A percentile compares a stretch with the other conserved stretches of the same genome.
phyloP scores from a whole-genome alignment of 345 rosid genomes.

The Brassica nigra region DNA sequence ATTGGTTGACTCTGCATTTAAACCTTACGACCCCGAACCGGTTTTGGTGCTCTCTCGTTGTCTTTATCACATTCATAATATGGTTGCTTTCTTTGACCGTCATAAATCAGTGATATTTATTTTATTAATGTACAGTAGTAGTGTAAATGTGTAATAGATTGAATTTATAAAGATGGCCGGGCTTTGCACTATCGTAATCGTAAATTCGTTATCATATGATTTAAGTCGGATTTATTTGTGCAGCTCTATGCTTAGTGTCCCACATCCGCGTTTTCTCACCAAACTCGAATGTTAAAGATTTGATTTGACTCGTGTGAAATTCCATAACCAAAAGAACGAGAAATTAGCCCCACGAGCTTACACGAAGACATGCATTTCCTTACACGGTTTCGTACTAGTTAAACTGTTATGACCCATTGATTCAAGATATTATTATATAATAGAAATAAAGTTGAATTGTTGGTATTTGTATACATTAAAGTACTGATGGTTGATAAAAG shows the following conservation, averaged over 20 bases:
- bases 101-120: neutral
- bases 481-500: neutral
- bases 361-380: neutral
- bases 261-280: constrained; percentile 24
- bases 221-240: neutral
- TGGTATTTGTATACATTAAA: neutral
- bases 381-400: neutral
- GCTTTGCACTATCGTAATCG: constrained; percentile 25
- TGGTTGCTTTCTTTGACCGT: constrained; percentile 43
- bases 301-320: constrained; percentile 36
- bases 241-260: constrained; percentile 10
- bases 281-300: constrained; percentile 29
- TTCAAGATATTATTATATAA: neutral
- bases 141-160: neutral
- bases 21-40: constrained; percentile 28
- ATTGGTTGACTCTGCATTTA: constrained; percentile 35
- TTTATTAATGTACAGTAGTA: neutral
- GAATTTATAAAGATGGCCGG: constrained; percentile 9
- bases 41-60: constrained; percentile 15
- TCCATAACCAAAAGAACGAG: neutral
- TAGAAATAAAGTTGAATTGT: neutral
- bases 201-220: neutral
- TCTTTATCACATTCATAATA: constrained; percentile 9
- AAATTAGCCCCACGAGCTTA: neutral
- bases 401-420: neutral